Conservation (phyloP, 805 yeast genomes). For the Starmerella sp. region DNA sequence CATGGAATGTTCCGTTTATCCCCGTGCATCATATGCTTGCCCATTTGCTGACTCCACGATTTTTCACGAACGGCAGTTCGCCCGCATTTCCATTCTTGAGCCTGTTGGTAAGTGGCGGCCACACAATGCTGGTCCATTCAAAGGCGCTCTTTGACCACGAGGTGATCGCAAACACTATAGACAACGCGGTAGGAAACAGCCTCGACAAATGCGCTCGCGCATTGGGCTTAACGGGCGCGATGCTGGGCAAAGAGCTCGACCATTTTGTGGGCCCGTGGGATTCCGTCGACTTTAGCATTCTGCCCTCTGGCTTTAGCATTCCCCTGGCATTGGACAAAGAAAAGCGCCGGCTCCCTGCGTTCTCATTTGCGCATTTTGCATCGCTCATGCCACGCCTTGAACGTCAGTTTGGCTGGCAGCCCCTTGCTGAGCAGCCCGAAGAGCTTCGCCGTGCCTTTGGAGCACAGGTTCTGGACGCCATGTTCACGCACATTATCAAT, state of each 20-base stretch:
- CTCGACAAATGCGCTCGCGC: constrained; percentile 86
- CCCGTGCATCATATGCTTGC: constrained; percentile 98
- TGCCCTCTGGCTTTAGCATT: constrained; percentile 22
- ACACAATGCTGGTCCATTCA: constrained; percentile 74
- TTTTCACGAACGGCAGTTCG: constrained; percentile 37
- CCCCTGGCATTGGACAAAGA: constrained; percentile 47
- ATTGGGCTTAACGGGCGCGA: constrained; percentile 65
- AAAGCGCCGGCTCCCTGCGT: constrained; percentile 37
- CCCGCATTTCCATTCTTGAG: constrained; percentile 69
- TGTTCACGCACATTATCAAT: constrained; percentile 62
- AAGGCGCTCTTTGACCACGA: constrained; percentile 52
- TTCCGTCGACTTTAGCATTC: constrained; percentile 11
- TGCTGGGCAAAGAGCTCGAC: constrained; percentile 81
- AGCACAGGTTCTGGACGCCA: constrained; percentile 41
- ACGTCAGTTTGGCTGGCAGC: constrained; percentile 9
- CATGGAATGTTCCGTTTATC: constrained; percentile 63
- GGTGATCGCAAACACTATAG: constrained; percentile 62
- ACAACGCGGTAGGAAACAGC: constrained; percentile 89
- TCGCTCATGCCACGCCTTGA: constrained; percentile 38
- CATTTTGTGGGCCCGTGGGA: constrained; percentile 34
- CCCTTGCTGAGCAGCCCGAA: constrained; percentile 17
- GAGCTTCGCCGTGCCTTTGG: constrained; percentile 21
- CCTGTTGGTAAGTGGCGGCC: constrained; percentile 84
- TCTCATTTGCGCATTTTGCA: constrained; percentile 70
- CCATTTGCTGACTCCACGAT: constrained; percentile 61